A percentile compares a stretch with the other conserved stretches of the same genome.
Conservation (phyloP, 2,329 filamentous ascomycete species). For the Xylariaceae sp. region DNA sequence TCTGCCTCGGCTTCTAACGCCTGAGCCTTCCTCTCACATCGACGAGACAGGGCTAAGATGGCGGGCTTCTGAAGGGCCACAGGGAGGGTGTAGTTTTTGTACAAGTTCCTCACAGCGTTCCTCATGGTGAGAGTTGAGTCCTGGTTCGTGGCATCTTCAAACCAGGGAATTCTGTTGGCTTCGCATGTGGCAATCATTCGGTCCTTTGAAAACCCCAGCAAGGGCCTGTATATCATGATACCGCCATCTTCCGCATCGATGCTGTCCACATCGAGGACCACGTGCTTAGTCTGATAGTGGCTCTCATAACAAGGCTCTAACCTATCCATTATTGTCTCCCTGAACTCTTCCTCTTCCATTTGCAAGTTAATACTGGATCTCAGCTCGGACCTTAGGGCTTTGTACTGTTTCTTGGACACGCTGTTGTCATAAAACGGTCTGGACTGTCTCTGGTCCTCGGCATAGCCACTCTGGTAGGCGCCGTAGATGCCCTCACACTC, state of each 20-base stretch:
- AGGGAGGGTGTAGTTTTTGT: slow-evolving; percentile 58
- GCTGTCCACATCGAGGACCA: slow-evolving; percentile 13
- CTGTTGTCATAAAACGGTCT: slow-evolving; percentile 39
- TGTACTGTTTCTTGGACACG: slow-evolving; percentile 24
- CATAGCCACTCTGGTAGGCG: slow-evolving; percentile 60
- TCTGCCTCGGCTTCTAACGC: slow-evolving; percentile 51
- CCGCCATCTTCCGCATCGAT: slow-evolving; percentile 59
- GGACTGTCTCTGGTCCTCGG: slow-evolving; percentile 42
- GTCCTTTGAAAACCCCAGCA: slow-evolving; percentile 67
- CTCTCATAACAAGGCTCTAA: slow-evolving; percentile 26
- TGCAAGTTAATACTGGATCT: slow-evolving; percentile 20
- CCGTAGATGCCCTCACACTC: slow-evolving; percentile 75
- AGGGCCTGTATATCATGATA: slow-evolving; percentile 62
- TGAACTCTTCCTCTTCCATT: slow-evolving; percentile 22
- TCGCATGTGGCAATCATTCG: slow-evolving; percentile 72
- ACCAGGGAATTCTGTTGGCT: slow-evolving; percentile 65
- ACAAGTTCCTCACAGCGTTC: slow-evolving; percentile 73
- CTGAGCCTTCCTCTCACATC: slow-evolving; percentile 43
- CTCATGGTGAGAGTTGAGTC: slow-evolving; percentile 72
- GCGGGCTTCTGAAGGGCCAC: slow-evolving; percentile 61
- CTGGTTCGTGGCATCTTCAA: slow-evolving; percentile 79
- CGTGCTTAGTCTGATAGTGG: slow-evolving; percentile 12
- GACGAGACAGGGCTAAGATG: slow-evolving; percentile 57
- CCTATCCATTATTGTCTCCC: slow-evolving; percentile 7
- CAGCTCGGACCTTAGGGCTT: slow-evolving; percentile 27